Evolutionary conservation across 2,329 filamentous ascomycete genomes (phyloP), one percentile per base, ranked within the genome.

Genomic region (Madurella fahalii): DNA sequence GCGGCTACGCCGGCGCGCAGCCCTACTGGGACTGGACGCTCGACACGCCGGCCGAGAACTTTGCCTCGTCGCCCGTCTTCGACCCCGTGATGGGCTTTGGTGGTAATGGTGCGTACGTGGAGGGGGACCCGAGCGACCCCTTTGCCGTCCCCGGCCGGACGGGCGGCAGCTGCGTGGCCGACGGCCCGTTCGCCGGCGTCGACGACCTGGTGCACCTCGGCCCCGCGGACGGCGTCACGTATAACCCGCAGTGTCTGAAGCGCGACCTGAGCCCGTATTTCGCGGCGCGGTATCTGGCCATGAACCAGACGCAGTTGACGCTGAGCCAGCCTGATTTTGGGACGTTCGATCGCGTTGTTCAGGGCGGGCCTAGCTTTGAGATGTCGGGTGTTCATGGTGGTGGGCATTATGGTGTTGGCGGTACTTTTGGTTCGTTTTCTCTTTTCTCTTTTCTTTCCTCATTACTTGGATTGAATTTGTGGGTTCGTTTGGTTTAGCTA

Each of bases 21-120:
- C 67, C 71, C 5, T 74, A 71, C 69, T 74, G 71, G 71, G 69
- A 74, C 58, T 71, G 72, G 69, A 68, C 69, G 25, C 63, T 67
- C 5, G 60, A 61, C 46, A 45, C 56, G 1, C 45, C 52, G 2
- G 44, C 52, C 5, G 16, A 20, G 18, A 47, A 50, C 7, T 59
- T 32, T 18, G 47, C 50, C 1, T 16, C 20, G n/a, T 61, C 61
- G 0, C 59, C 59, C 9, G 46, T 63, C 2, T 63, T 63, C n/a
- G 56, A 61, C 18, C 39, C 53, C n/a, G 39, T 51, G 1, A 58
- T 57, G 9, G 58, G 60, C 9, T 62, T 61, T 20, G 57, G 58
- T 20, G 60, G 60, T 2, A 62, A 61, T 50, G 60, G 58, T 0
- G 50, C 43, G 1, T 48, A 30, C 17, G 40, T 56, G 0, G 44